Evolutionary conservation across 2,329 filamentous ascomycete species (phyloP).

Genomic region (Niveomyces coronatus): DNA sequence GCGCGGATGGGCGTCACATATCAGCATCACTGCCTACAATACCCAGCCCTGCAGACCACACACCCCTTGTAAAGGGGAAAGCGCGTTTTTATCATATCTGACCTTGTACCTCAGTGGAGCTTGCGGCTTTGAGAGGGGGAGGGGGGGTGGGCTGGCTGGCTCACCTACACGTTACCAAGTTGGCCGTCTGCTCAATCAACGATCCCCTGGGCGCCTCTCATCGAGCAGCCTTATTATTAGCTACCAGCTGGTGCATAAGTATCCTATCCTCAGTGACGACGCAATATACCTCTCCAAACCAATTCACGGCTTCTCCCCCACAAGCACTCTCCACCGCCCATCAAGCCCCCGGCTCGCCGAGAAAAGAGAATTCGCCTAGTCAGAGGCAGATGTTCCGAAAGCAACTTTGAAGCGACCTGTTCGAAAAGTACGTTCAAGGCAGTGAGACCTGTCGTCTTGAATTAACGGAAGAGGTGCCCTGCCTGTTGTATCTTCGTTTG

Average conservation of each 20-base stretch:
- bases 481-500: no score
- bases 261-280: conserved; percentile 7
- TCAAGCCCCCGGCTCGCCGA: conserved; percentile 1
- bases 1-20: conserved; percentile 5
- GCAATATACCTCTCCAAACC: conserved; percentile 1
- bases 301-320: conserved; percentile 9
- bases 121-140: background rate
- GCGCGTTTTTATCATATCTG: conserved; percentile 4
- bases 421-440: no score
- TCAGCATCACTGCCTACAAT: conserved; percentile 7
- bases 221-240: conserved; percentile 10
- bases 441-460: no score
- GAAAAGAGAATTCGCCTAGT: no score
- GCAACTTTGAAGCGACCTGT: no score
- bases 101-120: conserved; percentile 10
- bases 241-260: conserved; percentile 5
- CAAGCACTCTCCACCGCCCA: conserved; percentile 9
- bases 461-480: no score
- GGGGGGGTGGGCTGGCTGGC: conserved; percentile 7
- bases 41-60: conserved; percentile 4
- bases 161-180: conserved; percentile 9
- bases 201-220: conserved; percentile 8
- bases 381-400: no score
- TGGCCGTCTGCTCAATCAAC: conserved; percentile 9
- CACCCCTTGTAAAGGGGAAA: conserved; percentile 7